Evolutionary conservation across 345 rosid species (phyloP), one percentile per base, ranked within the genome.

Genomic region (Citrus glauca): DNA sequence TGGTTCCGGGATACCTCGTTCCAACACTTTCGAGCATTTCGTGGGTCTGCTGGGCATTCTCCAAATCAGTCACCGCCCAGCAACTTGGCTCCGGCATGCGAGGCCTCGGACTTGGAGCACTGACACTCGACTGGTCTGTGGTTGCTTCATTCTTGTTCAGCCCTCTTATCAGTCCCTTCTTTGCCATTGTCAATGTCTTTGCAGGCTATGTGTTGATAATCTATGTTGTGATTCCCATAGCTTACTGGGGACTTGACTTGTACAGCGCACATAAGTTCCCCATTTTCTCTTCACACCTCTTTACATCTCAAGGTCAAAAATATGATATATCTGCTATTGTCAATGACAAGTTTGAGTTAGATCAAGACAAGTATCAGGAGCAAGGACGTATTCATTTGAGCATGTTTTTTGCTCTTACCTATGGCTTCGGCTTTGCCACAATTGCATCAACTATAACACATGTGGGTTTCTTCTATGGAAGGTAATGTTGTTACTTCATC

Each of bases 371-470:
- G 86, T 93, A 95, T 27, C 82, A 78, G 45, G 77, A 90, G 85
- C 89, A 91, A 87, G 98, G 98, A 68, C 84, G 92, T 50, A 91
- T 95, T n/a, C 84, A 95, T 66, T 77, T 93, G 69, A 95, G 98
- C 89, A 86, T 80, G 91, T 89, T 95, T 81, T 93, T 95, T n/a
- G 88, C 98, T 38, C 84, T 95, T 48, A 66, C 77, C 24, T 95
- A 95, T 48, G 98, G 98, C 5, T 92, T 95, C 69, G 93, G 98
- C 48, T 95, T 95, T 37, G 98, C 98, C 10, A 89, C 95, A 56
- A 91, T 95, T 84, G 98, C 98, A 4, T 77, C 98, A 16, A 94
- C 97, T 2, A 78, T 93, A 61, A 90, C 95, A 16, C 98, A 94
- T 70, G 97, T 91, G 64, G 95, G 86, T 75, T 81, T 95, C 77